Base-by-base conservation (phyloP, 2,329 filamentous ascomycete genomes). In the Nannizziopsis arthrosporioides region DNA sequence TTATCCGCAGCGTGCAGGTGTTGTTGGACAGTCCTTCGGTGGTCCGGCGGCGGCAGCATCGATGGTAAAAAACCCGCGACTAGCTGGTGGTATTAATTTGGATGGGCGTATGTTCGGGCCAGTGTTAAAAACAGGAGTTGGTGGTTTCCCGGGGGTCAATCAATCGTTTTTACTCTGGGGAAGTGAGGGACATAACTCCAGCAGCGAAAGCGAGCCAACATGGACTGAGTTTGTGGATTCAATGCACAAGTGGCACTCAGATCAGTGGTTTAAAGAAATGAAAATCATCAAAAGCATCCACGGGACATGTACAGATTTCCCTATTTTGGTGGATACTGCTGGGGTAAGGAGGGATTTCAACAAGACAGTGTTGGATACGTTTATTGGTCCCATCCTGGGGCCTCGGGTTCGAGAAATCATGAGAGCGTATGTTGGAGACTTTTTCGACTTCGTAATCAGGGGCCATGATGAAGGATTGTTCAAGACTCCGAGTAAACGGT, bases 1-100 rank as follows among this genome's bases (percentile, higher is more conserved):
- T 7, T 45, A 31, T 1, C 42, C 42, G 10, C 35, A 30, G 12
- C 44, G 44, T 31, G 49, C 51, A n/a, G 52, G 50, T 12, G 51
- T 63, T 5, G 15, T 65, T 2, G 65, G 65, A 3, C 65, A 68
- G 40, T 68, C 64, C 1, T 46, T 67, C 3, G 64, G 65, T 11
- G 65, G 64, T 8, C 61, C 62, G 0, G 58, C 64, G 1, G 58
- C 57, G 2, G 51, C 61, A 18, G 44, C 50, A 2, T 51, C 55
- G 3, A 49, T 61, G 35, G 51, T 56, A 35, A 47, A 52, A n/a
- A 56, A 62, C 19, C 10, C 44, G 10, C 55, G 58, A 11, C 51
- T 62, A 42, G 42, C 35, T 0, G 63, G 61, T 3, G 64, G 56
- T 3, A 30, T 63, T 19, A 65, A 68, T 41, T 50, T 68, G n/a